phyloP scores from a whole-genome alignment of 2,329 filamentous ascomycete genomes.

The Epichloe scottii region DNA sequence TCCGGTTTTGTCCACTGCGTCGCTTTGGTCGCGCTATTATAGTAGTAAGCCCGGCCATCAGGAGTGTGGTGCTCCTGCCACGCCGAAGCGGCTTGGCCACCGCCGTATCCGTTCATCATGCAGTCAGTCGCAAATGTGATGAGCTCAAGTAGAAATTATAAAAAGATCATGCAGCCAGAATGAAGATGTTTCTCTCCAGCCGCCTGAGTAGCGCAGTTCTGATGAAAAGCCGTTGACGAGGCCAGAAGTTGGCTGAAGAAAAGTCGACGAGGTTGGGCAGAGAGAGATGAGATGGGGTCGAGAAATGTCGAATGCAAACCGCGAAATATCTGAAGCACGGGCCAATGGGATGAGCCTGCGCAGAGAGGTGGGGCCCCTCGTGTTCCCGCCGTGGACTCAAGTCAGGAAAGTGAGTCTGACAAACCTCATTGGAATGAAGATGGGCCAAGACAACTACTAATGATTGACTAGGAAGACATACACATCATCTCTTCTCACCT shows the following conservation, averaged over 20 bases:
- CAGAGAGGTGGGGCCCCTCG: neutral
- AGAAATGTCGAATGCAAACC: neutral
- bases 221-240: neutral
- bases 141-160: neutral
- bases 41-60: slow-evolving; percentile 83
- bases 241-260: neutral
- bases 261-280: neutral
- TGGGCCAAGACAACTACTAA: neutral
- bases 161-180: neutral
- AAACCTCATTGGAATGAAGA: neutral
- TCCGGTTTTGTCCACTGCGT: slow-evolving; percentile 93
- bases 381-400: neutral
- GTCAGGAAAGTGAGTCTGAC: neutral
- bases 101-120: slow-evolving; percentile 46
- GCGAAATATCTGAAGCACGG: neutral
- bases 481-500: neutral
- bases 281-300: neutral
- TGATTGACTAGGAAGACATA: slow-evolving; percentile 10
- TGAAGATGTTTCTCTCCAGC: neutral
- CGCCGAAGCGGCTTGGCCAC: slow-evolving; percentile 35
- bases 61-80: slow-evolving; percentile 76
- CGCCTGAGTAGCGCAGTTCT: neutral
- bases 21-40: slow-evolving; percentile 71
- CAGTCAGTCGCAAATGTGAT: neutral
- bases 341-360: neutral